Evolutionary conservation across 1,284 basidiomycete genomes (phyloP).

Genomic region (Ceratobasidium sp.): DNA sequence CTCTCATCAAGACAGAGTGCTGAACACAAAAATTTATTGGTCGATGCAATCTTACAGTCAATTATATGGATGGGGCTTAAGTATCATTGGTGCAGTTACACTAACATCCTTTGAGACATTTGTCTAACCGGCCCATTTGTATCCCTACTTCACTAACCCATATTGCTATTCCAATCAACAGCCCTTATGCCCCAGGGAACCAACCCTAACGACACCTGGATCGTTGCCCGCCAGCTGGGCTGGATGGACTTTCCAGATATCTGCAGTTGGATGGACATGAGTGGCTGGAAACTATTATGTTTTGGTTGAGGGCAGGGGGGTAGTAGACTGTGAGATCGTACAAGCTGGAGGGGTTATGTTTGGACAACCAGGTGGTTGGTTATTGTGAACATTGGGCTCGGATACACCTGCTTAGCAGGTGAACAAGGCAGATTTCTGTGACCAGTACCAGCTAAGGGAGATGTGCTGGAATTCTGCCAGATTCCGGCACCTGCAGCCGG

Average conservation of each 20-base stretch:
- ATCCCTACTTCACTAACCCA: background rate
- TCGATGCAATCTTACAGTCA: slow-evolving; percentile 22
- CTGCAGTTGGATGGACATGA: slow-evolving; percentile 3
- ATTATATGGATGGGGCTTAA: slow-evolving; percentile 16
- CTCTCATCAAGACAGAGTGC: too few species aligned
- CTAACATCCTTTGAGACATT: slow-evolving; percentile 21
- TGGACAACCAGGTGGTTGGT: slow-evolving; percentile 9
- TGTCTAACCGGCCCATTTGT: slow-evolving; percentile 24
- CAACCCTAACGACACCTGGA: slow-evolving; percentile 34
- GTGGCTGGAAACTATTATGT: slow-evolving; percentile 10
- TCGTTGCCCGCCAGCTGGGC: slow-evolving; percentile 19
- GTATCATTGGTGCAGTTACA: slow-evolving; percentile 10
- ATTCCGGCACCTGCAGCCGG: too few species aligned
- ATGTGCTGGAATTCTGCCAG: too few species aligned
- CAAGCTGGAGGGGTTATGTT: slow-evolving; percentile 6
- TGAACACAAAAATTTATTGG: too few species aligned
- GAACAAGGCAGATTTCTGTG: too few species aligned
- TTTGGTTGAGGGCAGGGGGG: slow-evolving; percentile 2
- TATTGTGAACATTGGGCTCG: background rate
- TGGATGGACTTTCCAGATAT: slow-evolving; percentile 8
- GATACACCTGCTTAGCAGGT: too few species aligned
- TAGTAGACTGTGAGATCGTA: slow-evolving; percentile 9
- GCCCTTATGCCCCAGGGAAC: slow-evolving; percentile 16
- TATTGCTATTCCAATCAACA: slow-evolving; percentile 16
- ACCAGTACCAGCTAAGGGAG: too few species aligned